phyloP scores from a whole-genome alignment of 2,329 filamentous ascomycete genomes.

The Penicillium crustosum region DNA sequence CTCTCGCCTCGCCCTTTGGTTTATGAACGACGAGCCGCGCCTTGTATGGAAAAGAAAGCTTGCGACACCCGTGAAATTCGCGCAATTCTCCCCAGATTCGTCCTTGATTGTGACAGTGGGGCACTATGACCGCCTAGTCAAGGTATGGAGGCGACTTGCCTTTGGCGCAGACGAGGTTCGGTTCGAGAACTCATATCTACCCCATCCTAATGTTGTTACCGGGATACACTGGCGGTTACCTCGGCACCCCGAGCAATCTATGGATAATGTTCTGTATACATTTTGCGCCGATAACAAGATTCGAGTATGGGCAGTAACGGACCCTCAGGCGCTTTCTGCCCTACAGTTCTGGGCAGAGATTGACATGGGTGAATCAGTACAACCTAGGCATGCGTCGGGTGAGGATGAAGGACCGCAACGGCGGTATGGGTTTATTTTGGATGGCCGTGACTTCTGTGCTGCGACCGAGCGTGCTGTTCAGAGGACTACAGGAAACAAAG shows the following conservation, averaged over 20 bases:
- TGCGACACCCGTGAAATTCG: constrained; percentile 71
- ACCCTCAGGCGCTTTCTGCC: constrained; percentile 68
- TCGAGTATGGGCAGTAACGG: constrained; percentile 78
- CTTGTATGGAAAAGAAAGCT: constrained; percentile 71
- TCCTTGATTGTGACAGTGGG: constrained; percentile 81
- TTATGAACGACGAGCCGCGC: constrained; percentile 47
- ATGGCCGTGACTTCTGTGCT: constrained; percentile 73
- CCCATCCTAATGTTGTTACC: constrained; percentile 80
- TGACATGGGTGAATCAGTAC: constrained; percentile 71
- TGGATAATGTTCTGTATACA: constrained; percentile 87
- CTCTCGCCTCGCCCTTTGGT: constrained; percentile 68
- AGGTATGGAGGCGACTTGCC: constrained; percentile 85
- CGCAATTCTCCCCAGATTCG: constrained; percentile 81
- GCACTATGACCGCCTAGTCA: constrained; percentile 76
- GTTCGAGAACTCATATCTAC: constrained; percentile 87
- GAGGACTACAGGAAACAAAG: constrained; percentile 57
- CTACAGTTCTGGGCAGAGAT: constrained; percentile 79
- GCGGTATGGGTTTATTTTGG: constrained; percentile 77
- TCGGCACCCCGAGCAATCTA: constrained; percentile 71
- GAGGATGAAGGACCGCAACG: constrained; percentile 41
- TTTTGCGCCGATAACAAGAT: constrained; percentile 78
- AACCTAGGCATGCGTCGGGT: constrained; percentile 50
- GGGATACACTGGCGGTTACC: constrained; percentile 82
- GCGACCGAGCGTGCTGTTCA: constrained; percentile 77
- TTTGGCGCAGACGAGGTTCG: constrained; percentile 80